Evolutionary conservation across 176 grass and related monocot species (phyloP), one percentile per base, ranked within the genome.

Genomic region (Urochloa ruziziensis): DNA sequence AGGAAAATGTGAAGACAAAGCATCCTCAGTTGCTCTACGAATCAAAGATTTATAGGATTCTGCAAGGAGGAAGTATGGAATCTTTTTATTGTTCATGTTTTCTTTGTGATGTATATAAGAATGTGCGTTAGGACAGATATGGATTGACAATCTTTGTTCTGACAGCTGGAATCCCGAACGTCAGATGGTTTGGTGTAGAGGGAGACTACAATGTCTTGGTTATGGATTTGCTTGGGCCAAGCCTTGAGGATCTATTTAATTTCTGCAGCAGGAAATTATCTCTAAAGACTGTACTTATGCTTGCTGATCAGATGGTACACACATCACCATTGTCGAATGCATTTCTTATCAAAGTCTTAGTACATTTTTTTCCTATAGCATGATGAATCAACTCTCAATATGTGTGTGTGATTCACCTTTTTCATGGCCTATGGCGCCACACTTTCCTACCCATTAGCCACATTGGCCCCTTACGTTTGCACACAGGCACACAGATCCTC

Each of bases 1-100:
- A 98, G 96, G 95, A 98, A 93, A 98, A 91, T 69, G 91, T 98
- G 74, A 98, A 95, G 85, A 98, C 96, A 86, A 98, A 98, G 80
- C 96, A 98, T 90, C 96, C 96, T 64, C 96, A 98, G 66, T 66
- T 98, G 82, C 88, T 94, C 37, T 95, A 98, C n/a, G 96, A 98
- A 86, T 98, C 96, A 56, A 98, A 95, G 82, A 92, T 98, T 13
- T 98, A 98, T 86, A 83, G 85, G 88, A 94, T 95, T 72, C 54
- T 98, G 19, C 96, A 95, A 86, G 96, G 92, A 91, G 96, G 93
- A 95, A 98, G 96, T 98, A 98, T 71, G 80, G 53, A 67, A 86
- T 32, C 62, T 73, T 63, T 62, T 46, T 28, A 63, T 66, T 11
- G 24, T 37, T 7, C 59, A 80, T 71, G 74, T 56, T 80, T 81